These are phyloP conservation scores for Cladosporium colombiae DNA, from an alignment of 2,329 filamentous ascomycete genomes.

Conservation along the genomic window DNA sequence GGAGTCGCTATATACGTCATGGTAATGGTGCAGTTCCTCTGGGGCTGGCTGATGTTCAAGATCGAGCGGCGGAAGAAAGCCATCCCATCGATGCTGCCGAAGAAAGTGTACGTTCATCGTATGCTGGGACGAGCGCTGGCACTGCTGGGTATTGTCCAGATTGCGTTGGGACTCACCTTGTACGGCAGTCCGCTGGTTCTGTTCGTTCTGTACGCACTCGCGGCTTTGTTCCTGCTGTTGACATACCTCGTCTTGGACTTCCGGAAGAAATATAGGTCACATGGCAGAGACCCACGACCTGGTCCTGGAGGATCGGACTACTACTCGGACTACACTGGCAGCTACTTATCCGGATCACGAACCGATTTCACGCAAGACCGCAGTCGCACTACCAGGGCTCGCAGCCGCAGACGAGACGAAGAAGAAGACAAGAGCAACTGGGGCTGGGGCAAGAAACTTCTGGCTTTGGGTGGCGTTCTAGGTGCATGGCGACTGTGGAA, in stretches of 20 bases:
- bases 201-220: slow-evolving; percentile 84
- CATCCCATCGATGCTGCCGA: slow-evolving; percentile 54
- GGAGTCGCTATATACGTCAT: slow-evolving; percentile 76
- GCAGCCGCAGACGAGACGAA: slow-evolving; percentile 27
- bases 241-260: slow-evolving; percentile 81
- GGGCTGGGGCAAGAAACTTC: slow-evolving; percentile 44
- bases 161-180: slow-evolving; percentile 84
- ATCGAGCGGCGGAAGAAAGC: slow-evolving; percentile 48
- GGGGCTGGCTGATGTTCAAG: slow-evolving; percentile 65
- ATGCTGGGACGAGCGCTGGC: slow-evolving; percentile 81
- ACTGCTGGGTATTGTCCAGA: slow-evolving; percentile 79
- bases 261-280: slow-evolving; percentile 47
- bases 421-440: slow-evolving; percentile 34
- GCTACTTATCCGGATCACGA: slow-evolving; percentile 51
- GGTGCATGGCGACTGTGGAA: slow-evolving; percentile 61
- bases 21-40: slow-evolving; percentile 69
- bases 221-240: slow-evolving; percentile 70
- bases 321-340: slow-evolving; percentile 33
- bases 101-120: slow-evolving; percentile 68
- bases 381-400: background rate
- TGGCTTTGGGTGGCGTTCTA: slow-evolving; percentile 57
- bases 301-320: slow-evolving; percentile 27
- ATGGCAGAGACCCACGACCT: slow-evolving; percentile 21
- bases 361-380: slow-evolving; percentile 56
- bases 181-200: slow-evolving; percentile 85